Base-by-base conservation (phyloP, 2,329 filamentous ascomycete species). In the Colletotrichum nymphaeae region DNA sequence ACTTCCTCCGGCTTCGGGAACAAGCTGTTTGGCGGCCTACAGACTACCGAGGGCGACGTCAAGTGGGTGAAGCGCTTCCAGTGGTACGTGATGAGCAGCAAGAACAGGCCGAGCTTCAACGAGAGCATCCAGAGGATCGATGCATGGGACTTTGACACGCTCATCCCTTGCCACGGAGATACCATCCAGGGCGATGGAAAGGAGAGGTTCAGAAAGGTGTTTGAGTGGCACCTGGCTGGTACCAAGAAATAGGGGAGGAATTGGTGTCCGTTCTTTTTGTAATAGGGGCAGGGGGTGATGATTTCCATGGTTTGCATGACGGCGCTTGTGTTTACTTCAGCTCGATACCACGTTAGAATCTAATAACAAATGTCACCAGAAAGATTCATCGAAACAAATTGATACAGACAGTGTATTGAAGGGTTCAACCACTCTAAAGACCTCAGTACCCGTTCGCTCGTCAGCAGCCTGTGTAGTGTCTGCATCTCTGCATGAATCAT, bases 101-200 rank as follows among this genome's bases (percentile, higher is more conserved):
- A 84, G 49, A 90, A 98, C 82, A 87, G 94, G 35, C 76, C 83
- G 5, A 91, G 90, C 16, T 97, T 95, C 82, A 92, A 91, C 75
- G 87, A 90, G 75, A 95, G 93, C 77, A 84, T 95, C 53, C 84
- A 83, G 76, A 88, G 88, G 73, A 96, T 98, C 75, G 86, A 91
- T 66, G 81, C 83, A 67, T 99, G 96, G 96, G 93, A 96, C 72
- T 98, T 98, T 80, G 90, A 93, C 76, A 92, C 92, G 52, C 87
- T 98, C 63, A 92, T 99, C 73, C 95, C 96, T 0, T 98, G 96
- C 81, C 97, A 99, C 83, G 97, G 97, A 9, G 97, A 99, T 84
- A 92, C 94, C 19, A 91, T 98, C 76, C 93, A 97, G 81, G 86
- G 85, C 2, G 82, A 86, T 75, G 95, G 89, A 11, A 98, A 97